These are phyloP conservation scores for Margaritispora aquatica DNA, from an alignment of 495 filamentous ascomycete species.

Conservation along the genomic window DNA sequence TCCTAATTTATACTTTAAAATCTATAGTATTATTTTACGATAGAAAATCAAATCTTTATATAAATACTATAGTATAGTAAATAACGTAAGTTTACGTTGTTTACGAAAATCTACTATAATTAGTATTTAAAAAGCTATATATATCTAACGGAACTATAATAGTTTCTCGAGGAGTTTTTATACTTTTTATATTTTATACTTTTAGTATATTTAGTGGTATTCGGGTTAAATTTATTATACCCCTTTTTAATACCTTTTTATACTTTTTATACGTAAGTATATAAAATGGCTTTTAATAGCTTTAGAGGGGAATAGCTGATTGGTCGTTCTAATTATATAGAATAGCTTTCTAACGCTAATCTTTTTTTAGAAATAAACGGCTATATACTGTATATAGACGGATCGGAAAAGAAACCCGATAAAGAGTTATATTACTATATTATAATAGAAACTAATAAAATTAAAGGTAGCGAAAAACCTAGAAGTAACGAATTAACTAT, in stretches of 20 bases:
- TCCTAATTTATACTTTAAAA: too few species aligned
- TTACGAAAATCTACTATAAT: too few species aligned
- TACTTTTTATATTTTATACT: too few species aligned
- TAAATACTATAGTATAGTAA: too few species aligned
- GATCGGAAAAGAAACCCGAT: not conserved
- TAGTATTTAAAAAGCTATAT: not conserved
- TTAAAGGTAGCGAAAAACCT: too few species aligned
- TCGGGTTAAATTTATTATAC: not conserved
- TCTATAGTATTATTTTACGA: too few species aligned
- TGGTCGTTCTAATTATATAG: constrained; percentile 4
- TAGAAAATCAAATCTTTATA: too few species aligned
- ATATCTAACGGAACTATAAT: not conserved
- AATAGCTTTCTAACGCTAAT: constrained; percentile 1
- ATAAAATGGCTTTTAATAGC: not conserved
- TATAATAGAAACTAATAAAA: not conserved
- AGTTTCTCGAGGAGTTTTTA: not conserved
- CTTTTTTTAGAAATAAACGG: constrained; percentile 5
- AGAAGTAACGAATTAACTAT: not conserved
- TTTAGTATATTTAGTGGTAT: not conserved
- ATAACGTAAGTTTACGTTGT: too few species aligned
- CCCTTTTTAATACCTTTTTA: too few species aligned
- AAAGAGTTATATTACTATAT: not conserved
- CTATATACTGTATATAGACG: constrained; percentile 4
- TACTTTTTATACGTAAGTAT: not conserved
- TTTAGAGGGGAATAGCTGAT: not conserved